phyloP scores from a whole-genome alignment of 768 basidiomycete species.

The Rhodosporidiobolus sp. region DNA sequence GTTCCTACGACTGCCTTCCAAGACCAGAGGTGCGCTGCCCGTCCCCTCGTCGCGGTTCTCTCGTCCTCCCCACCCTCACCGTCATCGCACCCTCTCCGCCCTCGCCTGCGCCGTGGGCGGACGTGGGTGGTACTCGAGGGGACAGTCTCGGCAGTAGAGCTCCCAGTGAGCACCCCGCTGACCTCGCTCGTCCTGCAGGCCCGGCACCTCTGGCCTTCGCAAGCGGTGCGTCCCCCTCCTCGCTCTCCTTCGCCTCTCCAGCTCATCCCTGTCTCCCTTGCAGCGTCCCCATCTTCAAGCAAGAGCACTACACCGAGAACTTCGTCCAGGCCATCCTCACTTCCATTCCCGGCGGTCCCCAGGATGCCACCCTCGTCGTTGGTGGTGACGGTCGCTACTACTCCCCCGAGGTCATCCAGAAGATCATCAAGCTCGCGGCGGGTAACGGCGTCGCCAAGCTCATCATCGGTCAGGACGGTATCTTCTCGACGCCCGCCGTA shows the following conservation, averaged over 20 bases:
- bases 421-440: slow-evolving; percentile 87
- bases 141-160: not conserved
- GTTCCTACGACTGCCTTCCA: too few species aligned
- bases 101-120: too few species aligned
- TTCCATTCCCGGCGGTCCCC: slow-evolving; percentile 71
- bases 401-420: slow-evolving; percentile 72
- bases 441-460: slow-evolving; percentile 89
- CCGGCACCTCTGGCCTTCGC: slow-evolving; percentile 93
- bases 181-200: slow-evolving; percentile 55
- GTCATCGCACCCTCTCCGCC: too few species aligned
- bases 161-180: not conserved
- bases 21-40: too few species aligned
- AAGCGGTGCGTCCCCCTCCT: slow-evolving; percentile 64
- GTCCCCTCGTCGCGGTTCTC: too few species aligned
- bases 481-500: slow-evolving; percentile 94
- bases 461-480: slow-evolving; percentile 84
- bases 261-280: not conserved
- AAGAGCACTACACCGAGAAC: slow-evolving; percentile 99
- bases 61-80: too few species aligned
- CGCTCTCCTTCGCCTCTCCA: not conserved
- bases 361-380: slow-evolving; percentile 66
- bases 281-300: slow-evolving; percentile 97
- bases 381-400: slow-evolving; percentile 97
- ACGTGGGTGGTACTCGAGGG: not conserved
- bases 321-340: slow-evolving; percentile 92